Evolutionary conservation across 2,329 filamentous ascomycete genomes (phyloP).

Genomic region (Colletotrichum destructivum): DNA sequence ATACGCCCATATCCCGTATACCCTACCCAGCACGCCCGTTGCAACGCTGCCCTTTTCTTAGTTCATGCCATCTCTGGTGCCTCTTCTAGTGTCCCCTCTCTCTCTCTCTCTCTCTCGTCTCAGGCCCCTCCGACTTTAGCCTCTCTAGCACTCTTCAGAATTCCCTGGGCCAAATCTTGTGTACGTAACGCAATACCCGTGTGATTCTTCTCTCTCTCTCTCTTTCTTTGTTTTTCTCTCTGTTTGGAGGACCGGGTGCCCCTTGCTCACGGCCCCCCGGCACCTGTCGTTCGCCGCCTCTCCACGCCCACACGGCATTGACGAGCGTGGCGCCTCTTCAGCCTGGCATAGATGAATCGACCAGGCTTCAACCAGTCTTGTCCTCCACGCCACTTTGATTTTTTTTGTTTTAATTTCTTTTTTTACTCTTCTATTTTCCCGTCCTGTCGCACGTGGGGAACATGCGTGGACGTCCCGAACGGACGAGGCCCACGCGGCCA

Average conservation of each 20-base stretch:
- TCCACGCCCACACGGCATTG: conserved; percentile 34
- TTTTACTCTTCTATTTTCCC: neutral
- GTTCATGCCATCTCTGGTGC: neutral
- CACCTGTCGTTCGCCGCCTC: conserved; percentile 23
- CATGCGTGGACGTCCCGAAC: conserved; percentile 29
- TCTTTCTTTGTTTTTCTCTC: neutral
- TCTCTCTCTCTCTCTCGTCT: neutral
- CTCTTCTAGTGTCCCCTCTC: neutral
- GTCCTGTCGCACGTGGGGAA: conserved; percentile 23
- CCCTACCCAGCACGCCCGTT: conserved; percentile 33
- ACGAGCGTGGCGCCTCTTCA: conserved; percentile 34
- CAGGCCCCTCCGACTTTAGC: neutral
- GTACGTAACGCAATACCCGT: neutral
- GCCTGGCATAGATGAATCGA: conserved; percentile 34
- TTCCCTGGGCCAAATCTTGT: neutral
- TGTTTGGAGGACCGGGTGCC: conserved; percentile 7
- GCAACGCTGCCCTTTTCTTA: conserved; percentile 34
- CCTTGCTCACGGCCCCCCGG: conserved; percentile 12
- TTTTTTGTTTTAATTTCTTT: neutral
- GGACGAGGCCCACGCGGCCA: conserved; percentile 23
- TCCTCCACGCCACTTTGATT: too few relatives aligned
- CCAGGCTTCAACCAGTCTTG: neutral
- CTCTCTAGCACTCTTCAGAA: neutral
- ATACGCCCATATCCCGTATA: neutral
- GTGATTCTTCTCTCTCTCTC: too few relatives aligned